phyloP scores from a whole-genome alignment of 2,329 filamentous ascomycete genomes.

The Mycosphaerella sp. region DNA sequence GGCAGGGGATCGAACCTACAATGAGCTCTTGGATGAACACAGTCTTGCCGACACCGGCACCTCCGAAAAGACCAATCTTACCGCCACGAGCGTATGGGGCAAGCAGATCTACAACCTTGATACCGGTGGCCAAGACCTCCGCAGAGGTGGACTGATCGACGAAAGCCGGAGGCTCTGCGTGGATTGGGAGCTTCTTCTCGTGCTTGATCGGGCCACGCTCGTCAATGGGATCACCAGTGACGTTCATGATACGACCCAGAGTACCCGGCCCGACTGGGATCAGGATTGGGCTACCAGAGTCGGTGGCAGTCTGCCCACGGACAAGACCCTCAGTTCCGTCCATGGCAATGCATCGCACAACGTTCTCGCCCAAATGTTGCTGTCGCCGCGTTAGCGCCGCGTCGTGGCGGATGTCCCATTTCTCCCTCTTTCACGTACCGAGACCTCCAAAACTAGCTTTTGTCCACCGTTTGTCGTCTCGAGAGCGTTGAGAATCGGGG shows the following conservation, averaged over 20 bases:
- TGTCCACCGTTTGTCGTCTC: constrained; percentile 84
- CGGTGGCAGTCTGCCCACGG: constrained; percentile 75
- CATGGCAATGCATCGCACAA: constrained; percentile 99
- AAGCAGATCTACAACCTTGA: constrained; percentile 99
- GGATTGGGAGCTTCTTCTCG: constrained; percentile 80
- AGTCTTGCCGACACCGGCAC: constrained; percentile 99
- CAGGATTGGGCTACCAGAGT: constrained; percentile 92
- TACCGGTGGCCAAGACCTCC: constrained; percentile 97
- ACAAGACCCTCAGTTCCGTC: constrained; percentile 99
- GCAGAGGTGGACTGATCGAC: constrained; percentile 91
- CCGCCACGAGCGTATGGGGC: constrained; percentile 99
- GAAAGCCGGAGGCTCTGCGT: constrained; percentile 89
- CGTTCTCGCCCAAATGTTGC: constrained; percentile 99
- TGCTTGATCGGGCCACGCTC: constrained; percentile 98
- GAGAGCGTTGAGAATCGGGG: constrained; percentile 95
- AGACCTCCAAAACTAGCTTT: constrained; percentile 93
- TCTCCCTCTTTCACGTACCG: constrained; percentile 56
- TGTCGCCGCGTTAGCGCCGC: constrained; percentile 38
- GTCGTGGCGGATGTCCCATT: constrained; percentile 15
- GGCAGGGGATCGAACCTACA: constrained; percentile 44
- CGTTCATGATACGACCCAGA: constrained; percentile 99
- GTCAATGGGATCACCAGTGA: constrained; percentile 99
- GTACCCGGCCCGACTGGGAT: constrained; percentile 91
- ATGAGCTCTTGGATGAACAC: constrained; percentile 99
- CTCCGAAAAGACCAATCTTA: constrained; percentile 99